These are phyloP conservation scores for Glarea lozoyensis DNA, from an alignment of 495 filamentous ascomycete species.

Conservation along the genomic window DNA sequence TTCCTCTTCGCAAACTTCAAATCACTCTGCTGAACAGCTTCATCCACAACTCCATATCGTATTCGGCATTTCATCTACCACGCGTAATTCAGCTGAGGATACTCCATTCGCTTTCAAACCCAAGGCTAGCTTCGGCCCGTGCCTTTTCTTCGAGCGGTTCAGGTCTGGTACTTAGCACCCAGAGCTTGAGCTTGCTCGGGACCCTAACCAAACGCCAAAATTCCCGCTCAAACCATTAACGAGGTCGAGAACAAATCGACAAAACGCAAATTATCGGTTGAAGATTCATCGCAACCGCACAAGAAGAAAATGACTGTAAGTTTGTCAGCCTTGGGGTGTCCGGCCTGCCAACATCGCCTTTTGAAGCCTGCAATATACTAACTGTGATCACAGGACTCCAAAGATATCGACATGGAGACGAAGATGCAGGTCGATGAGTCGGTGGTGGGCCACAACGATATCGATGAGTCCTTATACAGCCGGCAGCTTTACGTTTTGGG, in stretches of 20 bases:
- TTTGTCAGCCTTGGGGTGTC: slow-evolving; percentile 18
- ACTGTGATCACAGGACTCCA: slow-evolving; percentile 21
- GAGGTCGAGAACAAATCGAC: slow-evolving; percentile 48
- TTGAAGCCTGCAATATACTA: slow-evolving; percentile 4
- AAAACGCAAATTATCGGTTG: slow-evolving; percentile 79
- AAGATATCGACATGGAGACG: slow-evolving; percentile 53
- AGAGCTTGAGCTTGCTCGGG: slow-evolving; percentile 8
- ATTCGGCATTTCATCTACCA: too few relatives aligned
- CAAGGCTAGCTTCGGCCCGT: neutral
- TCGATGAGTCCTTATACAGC: slow-evolving; percentile 97
- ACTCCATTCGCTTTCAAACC: neutral
- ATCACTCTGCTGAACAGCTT: too few relatives aligned
- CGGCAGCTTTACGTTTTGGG: slow-evolving; percentile 96
- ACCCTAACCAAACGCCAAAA: slow-evolving; percentile 19
- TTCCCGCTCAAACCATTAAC: slow-evolving; percentile 17
- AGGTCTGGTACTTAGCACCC: slow-evolving; percentile 11
- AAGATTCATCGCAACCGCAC: slow-evolving; percentile 59
- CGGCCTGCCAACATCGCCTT: neutral
- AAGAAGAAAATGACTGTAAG: slow-evolving; percentile 57
- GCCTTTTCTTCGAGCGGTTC: slow-evolving; percentile 1
- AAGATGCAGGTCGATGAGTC: slow-evolving; percentile 73
- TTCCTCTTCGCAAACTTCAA: too few relatives aligned
- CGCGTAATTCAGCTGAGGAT: too few relatives aligned
- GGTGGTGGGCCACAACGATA: slow-evolving; percentile 39
- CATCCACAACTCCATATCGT: too few relatives aligned